Base-by-base conservation (phyloP, 805 yeast species). In the Ogataea trehalophila region DNA sequence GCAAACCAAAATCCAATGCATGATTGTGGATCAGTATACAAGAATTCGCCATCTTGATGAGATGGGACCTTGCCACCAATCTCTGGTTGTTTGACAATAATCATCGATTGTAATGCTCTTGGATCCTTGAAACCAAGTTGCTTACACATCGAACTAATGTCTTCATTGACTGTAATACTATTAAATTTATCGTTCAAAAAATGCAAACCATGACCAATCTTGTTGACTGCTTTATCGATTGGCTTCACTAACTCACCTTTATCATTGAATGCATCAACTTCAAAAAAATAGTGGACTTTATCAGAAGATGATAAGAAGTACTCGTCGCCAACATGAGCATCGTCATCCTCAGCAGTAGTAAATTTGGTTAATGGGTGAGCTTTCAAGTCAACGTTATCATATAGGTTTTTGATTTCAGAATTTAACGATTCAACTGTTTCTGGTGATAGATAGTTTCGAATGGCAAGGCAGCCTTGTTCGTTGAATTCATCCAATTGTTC, bases 1-100 rank as follows among this genome's bases (percentile, higher is more conserved):
- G 94, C 91, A 59, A 81, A 79, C 95, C 95, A 86, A 60, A 83
- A 87, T 2, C 95, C 95, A 37, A 85, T 62, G 1, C 90, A 88
- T 2, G 79, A 68, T 44, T 76, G 81, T 3, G 95, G 95, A 16
- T 79, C 69, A 0, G 94, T 86, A 63, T 72, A 86, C 23, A 87
- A 69, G 55, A 87, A 87, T 2, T 80, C 80, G 2, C 81, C 89
- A 61, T 87, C 95, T 45, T 83, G 85, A 57, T 87, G 95, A 1
- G 85, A 70, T 4, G 92, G 92, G 1, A 87, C 95, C 36, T 79
- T 82, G 3, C 82, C 84, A 5, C 85, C 85, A 38, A 80, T 80
- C 44, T 77, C 79, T 0, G 92, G 89, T 58, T 86, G 92, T 59
- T 87, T 87, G 66, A 86, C 82, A 36, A 87, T 83, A 33, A 83